These are phyloP conservation scores for Sporothrix globosa DNA, from an alignment of 2,329 filamentous ascomycete genomes.

Conservation along the genomic window DNA sequence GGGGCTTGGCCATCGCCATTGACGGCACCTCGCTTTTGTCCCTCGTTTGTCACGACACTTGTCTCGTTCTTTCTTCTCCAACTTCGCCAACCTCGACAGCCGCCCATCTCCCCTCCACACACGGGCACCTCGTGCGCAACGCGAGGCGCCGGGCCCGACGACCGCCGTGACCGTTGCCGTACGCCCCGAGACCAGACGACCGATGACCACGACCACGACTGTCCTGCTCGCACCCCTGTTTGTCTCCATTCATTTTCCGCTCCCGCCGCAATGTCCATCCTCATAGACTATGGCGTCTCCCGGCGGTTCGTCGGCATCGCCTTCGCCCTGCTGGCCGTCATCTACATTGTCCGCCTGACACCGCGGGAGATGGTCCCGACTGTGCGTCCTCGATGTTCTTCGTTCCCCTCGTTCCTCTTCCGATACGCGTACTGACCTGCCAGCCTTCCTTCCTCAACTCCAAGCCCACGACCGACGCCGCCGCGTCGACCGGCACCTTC, in stretches of 20 bases:
- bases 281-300: slow-evolving; percentile 35
- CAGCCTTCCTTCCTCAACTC: slow-evolving; percentile 24
- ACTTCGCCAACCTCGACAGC: background rate
- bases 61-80: background rate
- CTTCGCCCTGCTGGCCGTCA: slow-evolving; percentile 31
- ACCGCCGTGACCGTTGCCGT: background rate
- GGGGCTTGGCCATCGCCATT: background rate
- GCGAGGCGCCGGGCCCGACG: slow-evolving; percentile 13
- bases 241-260: background rate
- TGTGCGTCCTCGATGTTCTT: slow-evolving; percentile 22
- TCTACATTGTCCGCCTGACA: slow-evolving; percentile 35
- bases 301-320: slow-evolving; percentile 33
- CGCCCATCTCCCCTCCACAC: background rate
- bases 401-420: no score
- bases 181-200: background rate
- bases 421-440: background rate
- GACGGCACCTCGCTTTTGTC: background rate
- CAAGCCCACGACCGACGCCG: background rate
- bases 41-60: background rate
- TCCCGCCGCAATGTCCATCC: slow-evolving; percentile 22
- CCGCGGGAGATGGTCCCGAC: slow-evolving; percentile 30
- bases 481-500: background rate
- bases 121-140: background rate
- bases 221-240: no score
- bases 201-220: no score